phyloP scores from a whole-genome alignment of 2,329 filamentous ascomycete genomes.

The Capronia epimyces region DNA sequence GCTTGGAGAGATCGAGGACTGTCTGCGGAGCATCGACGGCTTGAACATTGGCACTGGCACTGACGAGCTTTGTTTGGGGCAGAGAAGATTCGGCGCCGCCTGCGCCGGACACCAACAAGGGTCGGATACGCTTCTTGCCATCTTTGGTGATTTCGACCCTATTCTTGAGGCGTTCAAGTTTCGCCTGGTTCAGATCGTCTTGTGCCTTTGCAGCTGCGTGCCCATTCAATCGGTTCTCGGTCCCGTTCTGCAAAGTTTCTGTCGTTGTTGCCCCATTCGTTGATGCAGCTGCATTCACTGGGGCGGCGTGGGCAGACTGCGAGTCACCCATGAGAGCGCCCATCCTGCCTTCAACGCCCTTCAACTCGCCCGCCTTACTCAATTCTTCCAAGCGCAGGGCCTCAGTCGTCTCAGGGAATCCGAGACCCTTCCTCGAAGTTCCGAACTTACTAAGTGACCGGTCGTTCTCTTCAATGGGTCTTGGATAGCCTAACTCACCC shows the following conservation, averaged over 20 bases:
- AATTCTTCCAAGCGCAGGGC: constrained; percentile 80
- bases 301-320: constrained; percentile 46
- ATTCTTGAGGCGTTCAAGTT: constrained; percentile 71
- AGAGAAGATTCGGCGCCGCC: constrained; percentile 81
- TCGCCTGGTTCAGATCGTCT: constrained; percentile 52
- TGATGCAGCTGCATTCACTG: constrained; percentile 9
- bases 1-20: constrained; percentile 83
- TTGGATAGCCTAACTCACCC: constrained; percentile 85
- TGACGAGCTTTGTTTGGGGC: constrained; percentile 81
- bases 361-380: constrained; percentile 85
- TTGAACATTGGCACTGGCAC: constrained; percentile 55
- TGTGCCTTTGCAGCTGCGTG: constrained; percentile 31
- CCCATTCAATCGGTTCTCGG: constrained; percentile 24
- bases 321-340: constrained; percentile 94
- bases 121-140: constrained; percentile 91
- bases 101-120: constrained; percentile 83
- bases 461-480: constrained; percentile 80
- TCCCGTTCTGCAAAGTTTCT: constrained; percentile 36
- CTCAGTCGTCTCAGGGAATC: constrained; percentile 88
- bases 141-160: constrained; percentile 93
- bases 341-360: constrained; percentile 90
- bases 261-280: constrained; percentile 44
- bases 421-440: constrained; percentile 77
- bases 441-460: constrained; percentile 91
- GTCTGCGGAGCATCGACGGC: constrained; percentile 60